Evolutionary conservation across 345 rosid species (phyloP).

Genomic region (Gossypium stocksii): DNA sequence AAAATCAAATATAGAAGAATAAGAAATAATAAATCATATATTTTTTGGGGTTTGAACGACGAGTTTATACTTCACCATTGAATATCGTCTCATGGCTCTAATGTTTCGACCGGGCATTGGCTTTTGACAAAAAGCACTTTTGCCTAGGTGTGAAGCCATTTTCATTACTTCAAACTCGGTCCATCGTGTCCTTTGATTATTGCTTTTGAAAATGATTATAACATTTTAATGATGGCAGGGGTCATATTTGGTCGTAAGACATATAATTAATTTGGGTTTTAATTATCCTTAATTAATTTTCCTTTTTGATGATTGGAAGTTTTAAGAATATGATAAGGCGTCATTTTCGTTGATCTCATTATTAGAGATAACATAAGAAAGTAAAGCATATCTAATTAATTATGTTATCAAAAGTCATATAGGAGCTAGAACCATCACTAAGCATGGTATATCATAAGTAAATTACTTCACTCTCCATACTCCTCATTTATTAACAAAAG

Average conservation of each 20-base stretch:
- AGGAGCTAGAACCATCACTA: background rate
- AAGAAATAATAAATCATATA: background rate
- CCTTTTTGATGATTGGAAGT: background rate
- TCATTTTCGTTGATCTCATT: background rate
- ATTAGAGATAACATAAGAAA: background rate
- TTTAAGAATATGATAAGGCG: background rate
- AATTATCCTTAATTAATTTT: background rate
- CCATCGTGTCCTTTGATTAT: conserved; percentile 8
- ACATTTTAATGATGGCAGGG: background rate
- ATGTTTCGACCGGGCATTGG: conserved; percentile 23
- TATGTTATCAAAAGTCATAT: background rate
- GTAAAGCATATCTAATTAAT: background rate
- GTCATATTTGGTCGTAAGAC: background rate
- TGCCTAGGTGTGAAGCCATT: background rate
- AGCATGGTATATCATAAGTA: background rate
- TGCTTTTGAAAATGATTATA: background rate
- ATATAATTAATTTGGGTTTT: background rate
- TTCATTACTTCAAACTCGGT: background rate
- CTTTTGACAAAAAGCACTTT: conserved; percentile 7
- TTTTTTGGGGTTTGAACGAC: background rate
- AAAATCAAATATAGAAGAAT: conserved; percentile 6
- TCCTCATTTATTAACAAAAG: background rate
- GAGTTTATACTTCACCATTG: conserved; percentile 1
- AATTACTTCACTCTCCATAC: background rate
- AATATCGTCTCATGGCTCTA: conserved; percentile 8